Percentiles rank a stretch among this genome's conserved stretches.
phyloP scores from a whole-genome alignment of 805 yeast genomes.

The Hagleromyces aurorensis region DNA sequence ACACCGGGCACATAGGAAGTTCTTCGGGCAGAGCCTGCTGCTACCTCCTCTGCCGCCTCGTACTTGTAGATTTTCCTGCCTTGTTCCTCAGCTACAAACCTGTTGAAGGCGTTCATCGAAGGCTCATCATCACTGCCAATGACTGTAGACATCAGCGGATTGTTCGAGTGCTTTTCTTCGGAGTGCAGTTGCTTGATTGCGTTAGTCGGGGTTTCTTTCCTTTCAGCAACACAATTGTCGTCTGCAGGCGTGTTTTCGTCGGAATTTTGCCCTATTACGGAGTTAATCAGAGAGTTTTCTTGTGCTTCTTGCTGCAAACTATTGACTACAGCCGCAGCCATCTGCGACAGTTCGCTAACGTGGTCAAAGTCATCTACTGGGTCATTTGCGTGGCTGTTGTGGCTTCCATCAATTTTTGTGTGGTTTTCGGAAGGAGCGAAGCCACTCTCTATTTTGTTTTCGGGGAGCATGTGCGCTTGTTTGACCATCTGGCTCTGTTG shows the following conservation, averaged over 20 bases:
- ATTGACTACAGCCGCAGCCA: conserved; percentile 26
- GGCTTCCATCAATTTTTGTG: not conserved
- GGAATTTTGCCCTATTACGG: not conserved
- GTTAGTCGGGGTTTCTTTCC: too few relatives aligned
- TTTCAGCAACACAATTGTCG: conserved; percentile 1
- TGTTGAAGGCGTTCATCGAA: conserved; percentile 23
- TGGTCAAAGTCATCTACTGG: conserved; percentile 13
- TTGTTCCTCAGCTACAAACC: conserved; percentile 20
- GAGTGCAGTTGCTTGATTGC: too few relatives aligned
- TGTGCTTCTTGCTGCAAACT: conserved; percentile 13
- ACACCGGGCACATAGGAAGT: too few relatives aligned
- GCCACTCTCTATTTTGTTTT: conserved; percentile 3
- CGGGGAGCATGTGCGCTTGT: conserved; percentile 25
- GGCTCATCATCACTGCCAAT: too few relatives aligned
- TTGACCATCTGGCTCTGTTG: conserved; percentile 14
- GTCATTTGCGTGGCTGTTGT: not conserved
- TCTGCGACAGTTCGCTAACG: conserved; percentile 14
- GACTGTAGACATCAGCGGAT: too few relatives aligned
- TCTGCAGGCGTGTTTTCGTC: conserved; percentile 6
- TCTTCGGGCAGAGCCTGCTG: not conserved
- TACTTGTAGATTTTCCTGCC: conserved; percentile 14
- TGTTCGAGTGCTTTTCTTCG: too few relatives aligned
- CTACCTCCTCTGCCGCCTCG: conserved; percentile 13
- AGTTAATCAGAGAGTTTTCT: too few relatives aligned
- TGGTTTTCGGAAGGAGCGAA: not conserved